Evolutionary conservation across 768 basidiomycete species (phyloP).

Genomic region (Guyanaporus albipodus): DNA sequence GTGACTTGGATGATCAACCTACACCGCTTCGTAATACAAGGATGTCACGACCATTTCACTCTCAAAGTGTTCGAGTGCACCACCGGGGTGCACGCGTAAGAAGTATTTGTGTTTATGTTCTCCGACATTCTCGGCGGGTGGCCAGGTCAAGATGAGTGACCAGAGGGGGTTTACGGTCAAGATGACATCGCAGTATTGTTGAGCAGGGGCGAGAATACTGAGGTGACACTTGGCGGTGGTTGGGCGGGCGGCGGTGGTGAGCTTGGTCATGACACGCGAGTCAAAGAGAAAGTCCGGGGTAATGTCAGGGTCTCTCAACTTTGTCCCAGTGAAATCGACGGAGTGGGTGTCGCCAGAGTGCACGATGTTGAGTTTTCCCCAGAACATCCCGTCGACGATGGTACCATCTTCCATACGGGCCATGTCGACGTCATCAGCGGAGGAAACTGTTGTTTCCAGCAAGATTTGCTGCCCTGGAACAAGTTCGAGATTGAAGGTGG

Average conservation of each 20-base stretch:
- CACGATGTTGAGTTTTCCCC: conserved; percentile 83
- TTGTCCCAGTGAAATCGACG: conserved; percentile 81
- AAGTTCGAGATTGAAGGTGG: conserved; percentile 78
- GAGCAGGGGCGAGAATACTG: conserved; percentile 64
- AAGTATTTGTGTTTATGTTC: conserved; percentile 81
- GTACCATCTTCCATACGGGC: conserved; percentile 89
- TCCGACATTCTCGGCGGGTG: conserved; percentile 62
- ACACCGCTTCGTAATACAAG: conserved; percentile 85
- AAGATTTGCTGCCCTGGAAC: conserved; percentile 74
- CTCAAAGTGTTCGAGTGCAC: conserved; percentile 83
- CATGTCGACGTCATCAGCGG: conserved; percentile 84
- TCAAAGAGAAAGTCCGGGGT: conserved; percentile 71
- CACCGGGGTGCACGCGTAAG: conserved; percentile 77
- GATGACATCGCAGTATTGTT: conserved; percentile 79
- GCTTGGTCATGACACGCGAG: conserved; percentile 70
- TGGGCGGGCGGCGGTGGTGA: conserved; percentile 71
- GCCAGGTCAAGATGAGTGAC: conserved; percentile 76
- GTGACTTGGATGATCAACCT: conserved; percentile 28
- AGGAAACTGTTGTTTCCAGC: conserved; percentile 73
- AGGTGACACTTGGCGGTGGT: conserved; percentile 73
- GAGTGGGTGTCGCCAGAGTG: conserved; percentile 73
- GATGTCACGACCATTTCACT: conserved; percentile 76
- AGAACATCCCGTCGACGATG: conserved; percentile 79
- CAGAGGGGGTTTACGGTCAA: conserved; percentile 69
- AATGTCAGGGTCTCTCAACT: conserved; percentile 59